Evolutionary conservation across 1,139 yeast genomes (phyloP), one percentile per base, ranked within the genome.

Genomic region (Geotrichum klebahnii): DNA sequence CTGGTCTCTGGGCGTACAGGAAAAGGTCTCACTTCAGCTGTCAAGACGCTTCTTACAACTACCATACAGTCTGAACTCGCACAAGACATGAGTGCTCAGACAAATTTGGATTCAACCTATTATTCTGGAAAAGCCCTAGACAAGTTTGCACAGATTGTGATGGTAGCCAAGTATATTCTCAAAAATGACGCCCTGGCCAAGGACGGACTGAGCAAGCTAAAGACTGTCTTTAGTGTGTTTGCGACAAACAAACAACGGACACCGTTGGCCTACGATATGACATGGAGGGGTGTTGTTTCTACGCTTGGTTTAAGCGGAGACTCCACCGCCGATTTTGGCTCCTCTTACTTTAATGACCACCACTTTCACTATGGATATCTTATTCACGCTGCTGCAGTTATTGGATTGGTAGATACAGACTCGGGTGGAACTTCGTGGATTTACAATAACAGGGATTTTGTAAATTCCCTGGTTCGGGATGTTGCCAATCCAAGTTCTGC

Each of bases 291-390:
- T 42, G 72, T 85, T 17, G 79, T 87, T n/a, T 79, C 89, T 1
- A 70, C 80, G 28, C 81, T 83, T 20, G 71, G 77, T 34, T 36
- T 31, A 26, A 48, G 63, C 74, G 65, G 67, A 2, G 77, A 78
- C 46, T 77, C 79, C 48, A 72, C 76, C 50, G 77, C 76, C 39
- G 87, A 82, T 59, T 85, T 69, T 63, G 94, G 92, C 26, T 71
- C 80, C 57, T 76, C 83, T 14, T 80, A 77, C 67, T 84, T 84
- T 67, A 84, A 84, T 59, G 92, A 84, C 65, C 92, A 81, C 61
- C 92, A 84, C 62, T 84, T 83, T 79, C 92, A 85, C 61, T 84
- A 82, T 63, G 90, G 92, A 23, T 84, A 84, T 67, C 78, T 77
- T 60, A 75, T 85, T 47, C 89, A 84, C 59, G 84, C 92, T 9